phyloP scores from a whole-genome alignment of 805 yeast species.

The Kazachstania viticola region DNA sequence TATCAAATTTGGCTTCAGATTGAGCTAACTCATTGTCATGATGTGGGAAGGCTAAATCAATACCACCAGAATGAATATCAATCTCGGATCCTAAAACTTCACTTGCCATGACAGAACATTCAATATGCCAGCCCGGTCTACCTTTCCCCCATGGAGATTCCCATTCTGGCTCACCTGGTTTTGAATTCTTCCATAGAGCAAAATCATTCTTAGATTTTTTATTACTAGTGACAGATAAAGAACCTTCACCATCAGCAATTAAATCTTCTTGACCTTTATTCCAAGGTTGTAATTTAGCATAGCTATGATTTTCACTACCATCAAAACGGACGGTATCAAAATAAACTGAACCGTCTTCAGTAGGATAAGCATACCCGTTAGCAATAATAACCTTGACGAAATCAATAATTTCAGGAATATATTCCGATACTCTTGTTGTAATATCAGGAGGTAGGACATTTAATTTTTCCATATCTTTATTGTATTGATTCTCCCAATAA shows the following conservation, averaged over 20 bases:
- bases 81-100: conserved; percentile 72
- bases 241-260: conserved; percentile 92
- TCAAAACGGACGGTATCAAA: conserved; percentile 85
- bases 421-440: conserved; percentile 91
- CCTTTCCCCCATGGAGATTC: conserved; percentile 93
- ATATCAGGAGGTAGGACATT: conserved; percentile 78
- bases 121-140: conserved; percentile 99
- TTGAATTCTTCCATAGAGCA: conserved; percentile 93
- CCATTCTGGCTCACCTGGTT: conserved; percentile 97
- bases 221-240: conserved; percentile 45
- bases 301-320: conserved; percentile 54
- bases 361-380: conserved; percentile 76
- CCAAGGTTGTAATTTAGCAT: conserved; percentile 98
- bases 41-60: conserved; percentile 96
- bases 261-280: conserved; percentile 79
- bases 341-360: conserved; percentile 89
- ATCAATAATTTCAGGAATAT: conserved; percentile 79
- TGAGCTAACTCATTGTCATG: conserved; percentile 98
- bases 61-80: conserved; percentile 95
- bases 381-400: conserved; percentile 65
- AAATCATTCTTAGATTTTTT: conserved; percentile 76
- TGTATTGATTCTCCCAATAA: conserved; percentile 78
- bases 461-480: conserved; percentile 73
- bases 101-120: conserved; percentile 97
- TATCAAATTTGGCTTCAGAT: conserved; percentile 83